Conservation (phyloP, 129 eudicot species). For the Tagetes patula region DNA sequence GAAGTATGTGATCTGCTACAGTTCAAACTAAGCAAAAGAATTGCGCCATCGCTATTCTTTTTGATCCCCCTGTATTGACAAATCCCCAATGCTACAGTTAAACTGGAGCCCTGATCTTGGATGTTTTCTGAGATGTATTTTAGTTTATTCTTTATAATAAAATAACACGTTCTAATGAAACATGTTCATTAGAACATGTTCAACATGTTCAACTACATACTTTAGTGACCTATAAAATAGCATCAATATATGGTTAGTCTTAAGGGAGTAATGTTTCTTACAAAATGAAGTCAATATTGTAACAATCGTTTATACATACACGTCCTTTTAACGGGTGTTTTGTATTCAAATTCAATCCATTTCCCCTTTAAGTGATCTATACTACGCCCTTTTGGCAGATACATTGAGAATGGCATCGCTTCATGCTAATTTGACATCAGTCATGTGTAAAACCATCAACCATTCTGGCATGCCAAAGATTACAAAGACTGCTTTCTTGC, state of each 20-base stretch:
- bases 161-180: no score
- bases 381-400: slow-evolving; percentile 10
- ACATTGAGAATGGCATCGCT: slow-evolving; percentile 63
- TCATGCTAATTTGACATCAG: slow-evolving; percentile 68
- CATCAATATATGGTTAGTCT: background rate
- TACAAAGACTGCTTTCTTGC: slow-evolving; percentile 63
- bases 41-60: background rate
- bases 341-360: slow-evolving; percentile 3
- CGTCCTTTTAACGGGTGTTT: background rate
- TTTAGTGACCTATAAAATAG: background rate
- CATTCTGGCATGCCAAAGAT: slow-evolving; percentile 40
- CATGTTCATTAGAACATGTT: no score
- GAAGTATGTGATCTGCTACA: background rate
- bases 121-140: background rate
- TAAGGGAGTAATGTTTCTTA: background rate
- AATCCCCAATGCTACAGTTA: slow-evolving; percentile 8
- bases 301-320: background rate
- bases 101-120: background rate
- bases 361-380: background rate
- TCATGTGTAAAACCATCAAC: slow-evolving; percentile 55
- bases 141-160: no score
- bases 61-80: slow-evolving; percentile 1
- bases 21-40: background rate
- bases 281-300: background rate
- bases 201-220: background rate